Evolutionary conservation across 768 basidiomycete genomes (phyloP).

Genomic region (Mycena filopes): DNA sequence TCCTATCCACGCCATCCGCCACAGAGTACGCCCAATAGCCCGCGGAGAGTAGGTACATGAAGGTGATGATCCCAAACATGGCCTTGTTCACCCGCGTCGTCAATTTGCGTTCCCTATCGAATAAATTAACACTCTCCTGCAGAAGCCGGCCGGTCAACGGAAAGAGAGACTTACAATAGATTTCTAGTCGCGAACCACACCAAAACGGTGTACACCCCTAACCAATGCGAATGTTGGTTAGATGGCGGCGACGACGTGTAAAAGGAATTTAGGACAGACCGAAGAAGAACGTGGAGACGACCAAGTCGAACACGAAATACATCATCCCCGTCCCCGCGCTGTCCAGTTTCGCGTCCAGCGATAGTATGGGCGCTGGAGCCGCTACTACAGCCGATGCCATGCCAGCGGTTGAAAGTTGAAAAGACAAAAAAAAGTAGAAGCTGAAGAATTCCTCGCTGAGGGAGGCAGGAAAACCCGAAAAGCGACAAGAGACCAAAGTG

Average conservation of each 20-base stretch:
- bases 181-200: slow-evolving; percentile 28
- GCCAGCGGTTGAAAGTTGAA: neutral
- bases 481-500: neutral
- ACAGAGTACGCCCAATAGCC: slow-evolving; percentile 14
- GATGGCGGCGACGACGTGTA: neutral
- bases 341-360: neutral
- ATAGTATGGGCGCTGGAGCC: neutral
- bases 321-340: neutral
- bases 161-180: slow-evolving; percentile 19
- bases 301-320: slow-evolving; percentile 14
- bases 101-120: slow-evolving; percentile 27
- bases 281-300: slow-evolving; percentile 29
- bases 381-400: neutral
- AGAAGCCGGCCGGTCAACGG: neutral
- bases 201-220: slow-evolving; percentile 26
- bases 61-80: slow-evolving; percentile 22
- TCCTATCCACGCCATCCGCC: slow-evolving; percentile 15
- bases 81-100: slow-evolving; percentile 14
- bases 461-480: slow-evolving; percentile 14
- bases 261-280: slow-evolving; percentile 12
- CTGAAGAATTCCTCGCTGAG: slow-evolving; percentile 29
- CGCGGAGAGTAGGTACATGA: slow-evolving; percentile 20
- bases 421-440: neutral
- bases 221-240: no score
- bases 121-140: neutral